These are phyloP conservation scores for Delonix regia DNA, from an alignment of 306 rosid genomes.

Conservation along the genomic window DNA sequence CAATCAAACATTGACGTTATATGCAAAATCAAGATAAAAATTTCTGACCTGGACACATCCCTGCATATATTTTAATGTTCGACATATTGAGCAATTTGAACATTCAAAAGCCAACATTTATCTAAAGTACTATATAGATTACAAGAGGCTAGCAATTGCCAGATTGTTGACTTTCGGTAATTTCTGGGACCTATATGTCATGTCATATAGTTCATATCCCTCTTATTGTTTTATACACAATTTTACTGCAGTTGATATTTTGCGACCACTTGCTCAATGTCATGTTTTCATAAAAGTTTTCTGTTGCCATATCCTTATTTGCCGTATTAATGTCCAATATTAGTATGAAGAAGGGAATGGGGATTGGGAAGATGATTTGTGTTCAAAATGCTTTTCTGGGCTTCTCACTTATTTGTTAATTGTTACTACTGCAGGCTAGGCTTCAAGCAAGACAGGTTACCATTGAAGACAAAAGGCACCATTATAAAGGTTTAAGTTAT, in stretches of 20 bases:
- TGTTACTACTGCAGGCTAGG: constrained; percentile 61
- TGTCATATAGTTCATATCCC: neutral
- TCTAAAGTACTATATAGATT: neutral
- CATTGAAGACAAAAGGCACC: constrained; percentile 72
- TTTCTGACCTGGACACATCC: neutral
- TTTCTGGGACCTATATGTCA: constrained; percentile 12
- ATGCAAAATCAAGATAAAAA: neutral
- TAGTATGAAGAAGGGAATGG: neutral
- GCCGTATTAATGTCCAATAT: neutral
- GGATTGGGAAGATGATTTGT: constrained; percentile 1
- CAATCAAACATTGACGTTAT: constrained; percentile 18
- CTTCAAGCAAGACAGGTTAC: constrained; percentile 86
- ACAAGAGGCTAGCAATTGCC: constrained; percentile 1
- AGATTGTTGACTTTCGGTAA: neutral
- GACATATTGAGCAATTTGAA: neutral
- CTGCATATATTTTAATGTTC: neutral
- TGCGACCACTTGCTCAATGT: neutral
- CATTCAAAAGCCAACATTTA: neutral
- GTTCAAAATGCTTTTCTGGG: neutral
- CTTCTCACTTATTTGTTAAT: constrained; percentile 1
- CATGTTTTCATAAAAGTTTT: neutral
- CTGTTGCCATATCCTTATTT: neutral
- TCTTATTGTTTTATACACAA: neutral
- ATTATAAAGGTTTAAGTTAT: constrained; percentile 69
- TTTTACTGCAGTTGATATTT: neutral